A percentile compares a stretch with the other conserved stretches of the same genome.
Evolutionary conservation across 75 land plant genomes (phyloP).

Genomic region (Picea sitchensis): DNA sequence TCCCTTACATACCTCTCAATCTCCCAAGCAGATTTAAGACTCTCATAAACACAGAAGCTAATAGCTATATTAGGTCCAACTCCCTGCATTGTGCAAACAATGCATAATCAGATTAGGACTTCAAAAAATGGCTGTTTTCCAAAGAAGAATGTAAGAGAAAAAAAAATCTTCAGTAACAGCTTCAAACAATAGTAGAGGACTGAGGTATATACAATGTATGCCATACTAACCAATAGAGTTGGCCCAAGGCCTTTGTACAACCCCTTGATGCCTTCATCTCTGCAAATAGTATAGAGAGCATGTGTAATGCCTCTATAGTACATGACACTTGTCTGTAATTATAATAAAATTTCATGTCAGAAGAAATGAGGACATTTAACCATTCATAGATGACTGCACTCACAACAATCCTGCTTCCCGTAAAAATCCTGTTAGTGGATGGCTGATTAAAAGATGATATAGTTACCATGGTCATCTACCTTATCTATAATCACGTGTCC

Average conservation of each 20-base stretch:
- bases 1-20: constrained; percentile 45
- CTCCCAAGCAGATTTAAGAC: constrained; percentile 71
- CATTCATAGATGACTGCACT: too few relatives aligned
- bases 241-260: constrained; percentile 93
- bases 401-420: too few relatives aligned
- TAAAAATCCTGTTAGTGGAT: not conserved
- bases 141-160: not conserved
- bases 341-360: not conserved
- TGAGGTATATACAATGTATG: not conserved
- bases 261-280: constrained; percentile 80
- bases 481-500: not conserved
- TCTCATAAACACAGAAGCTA: constrained; percentile 91
- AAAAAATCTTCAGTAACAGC: not conserved
- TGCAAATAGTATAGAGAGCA: constrained; percentile 69
- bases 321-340: constrained; percentile 70
- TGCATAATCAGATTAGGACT: too few relatives aligned
- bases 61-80: constrained; percentile 94
- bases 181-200: not conserved
- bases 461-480: not conserved
- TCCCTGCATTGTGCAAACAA: constrained; percentile 48
- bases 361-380: too few relatives aligned
- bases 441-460: not conserved
- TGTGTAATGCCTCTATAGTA: constrained; percentile 90
- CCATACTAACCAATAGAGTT: constrained; percentile 67
- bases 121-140: not conserved